Base-by-base conservation (phyloP, 768 basidiomycete species). In the Amanita exitialis region DNA sequence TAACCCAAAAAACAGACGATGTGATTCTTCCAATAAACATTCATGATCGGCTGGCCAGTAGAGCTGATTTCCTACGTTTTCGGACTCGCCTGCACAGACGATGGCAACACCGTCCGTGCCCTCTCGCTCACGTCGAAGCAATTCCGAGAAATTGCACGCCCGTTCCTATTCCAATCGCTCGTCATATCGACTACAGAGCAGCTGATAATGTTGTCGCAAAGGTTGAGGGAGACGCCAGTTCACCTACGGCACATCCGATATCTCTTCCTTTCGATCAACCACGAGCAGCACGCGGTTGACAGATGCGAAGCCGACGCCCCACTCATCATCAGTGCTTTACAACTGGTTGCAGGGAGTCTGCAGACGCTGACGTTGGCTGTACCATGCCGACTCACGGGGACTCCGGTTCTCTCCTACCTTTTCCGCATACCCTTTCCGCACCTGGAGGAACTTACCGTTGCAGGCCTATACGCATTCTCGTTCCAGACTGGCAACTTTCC, bases 401-500 rank as follows among this genome's bases (percentile, higher is more conserved):
- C 75, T 0, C 44, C 66, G 6, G 55, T 72, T 38, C 65, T 77
- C 38, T 69, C 70, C 4, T 61, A 67, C 21, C 61, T 78, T 36
- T 76, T 75, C 59, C 66, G 70, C 15, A 63, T 64, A 7, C 48
- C 60, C 2, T 73, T 76, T 46, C 77, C 75, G 0, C 53, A 51
- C 23, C 64, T 79, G 1, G 58, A 54, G 23, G 66, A 67, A 27
- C 70, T 79, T 52, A 61, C 71, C 4, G 56, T 78, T 2, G 67
- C 67, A 2, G 78, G 77, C 1, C 73, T 72, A 55, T 79, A 79
- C 58, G 73, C 76, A 6, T 76, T 71, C 54, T 75, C 74, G 2
- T 68, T 66, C 16, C 47, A 62, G 0, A 55, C 66, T 3, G 54
- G 56, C 13, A 64, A 59, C 27, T 61, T 75, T 60, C 75, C 77